These are phyloP conservation scores for Spathaspora boniae DNA, from an alignment of 805 yeast species.

Conservation along the genomic window DNA sequence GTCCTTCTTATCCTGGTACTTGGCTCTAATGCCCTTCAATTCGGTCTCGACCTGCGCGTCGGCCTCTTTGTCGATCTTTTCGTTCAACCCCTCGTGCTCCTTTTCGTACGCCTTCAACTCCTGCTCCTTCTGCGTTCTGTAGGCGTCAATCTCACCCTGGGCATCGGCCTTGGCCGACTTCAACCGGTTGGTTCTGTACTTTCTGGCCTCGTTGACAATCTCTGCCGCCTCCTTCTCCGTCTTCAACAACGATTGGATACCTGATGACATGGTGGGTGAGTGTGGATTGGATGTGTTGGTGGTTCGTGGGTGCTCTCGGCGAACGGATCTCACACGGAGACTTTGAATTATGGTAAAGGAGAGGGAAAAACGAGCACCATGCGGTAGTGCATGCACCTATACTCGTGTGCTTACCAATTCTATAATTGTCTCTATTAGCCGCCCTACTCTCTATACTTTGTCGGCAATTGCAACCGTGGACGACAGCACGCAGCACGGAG, in stretches of 20 bases:
- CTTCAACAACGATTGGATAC: slow-evolving; percentile 71
- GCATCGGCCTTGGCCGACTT: slow-evolving; percentile 96
- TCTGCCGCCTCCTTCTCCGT: slow-evolving; percentile 98
- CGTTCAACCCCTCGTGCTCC: slow-evolving; percentile 73
- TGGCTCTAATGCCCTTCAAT: slow-evolving; percentile 61
- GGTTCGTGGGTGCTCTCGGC: background rate
- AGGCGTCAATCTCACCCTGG: slow-evolving; percentile 78
- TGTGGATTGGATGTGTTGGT: background rate
- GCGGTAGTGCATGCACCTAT: background rate
- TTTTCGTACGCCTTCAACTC: slow-evolving; percentile 74
- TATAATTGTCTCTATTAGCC: background rate
- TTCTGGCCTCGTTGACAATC: slow-evolving; percentile 89
- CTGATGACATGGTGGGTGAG: slow-evolving; percentile 29
- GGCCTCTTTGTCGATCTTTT: slow-evolving; percentile 74
- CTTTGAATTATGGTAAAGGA: too few species aligned
- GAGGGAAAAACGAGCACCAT: background rate
- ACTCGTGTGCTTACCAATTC: background rate
- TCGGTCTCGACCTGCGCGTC: slow-evolving; percentile 69
- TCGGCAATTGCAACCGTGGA: too few species aligned
- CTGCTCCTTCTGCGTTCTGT: slow-evolving; percentile 77
- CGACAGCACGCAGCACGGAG: too few species aligned
- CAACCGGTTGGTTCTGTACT: slow-evolving; percentile 80
- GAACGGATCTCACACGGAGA: background rate
- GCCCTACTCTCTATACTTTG: too few species aligned
- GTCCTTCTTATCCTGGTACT: slow-evolving; percentile 58